Conservation (phyloP, 176 grass and related monocot species). For the Eleusine indica region DNA sequence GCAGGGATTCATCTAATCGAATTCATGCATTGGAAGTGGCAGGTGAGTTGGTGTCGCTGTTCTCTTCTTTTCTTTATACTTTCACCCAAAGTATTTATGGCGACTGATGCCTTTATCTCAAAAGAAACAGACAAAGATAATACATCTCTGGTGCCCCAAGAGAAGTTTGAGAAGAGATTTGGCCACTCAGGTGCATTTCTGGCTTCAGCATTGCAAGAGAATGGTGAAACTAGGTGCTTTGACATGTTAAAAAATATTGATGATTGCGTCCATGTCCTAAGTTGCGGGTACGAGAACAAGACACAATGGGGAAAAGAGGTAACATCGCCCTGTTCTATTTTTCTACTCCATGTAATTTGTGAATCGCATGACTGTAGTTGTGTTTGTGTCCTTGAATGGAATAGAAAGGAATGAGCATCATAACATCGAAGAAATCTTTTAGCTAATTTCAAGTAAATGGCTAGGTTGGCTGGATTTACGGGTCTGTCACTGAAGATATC, state of each 20-base stretch:
- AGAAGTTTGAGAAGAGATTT: constrained; percentile 43
- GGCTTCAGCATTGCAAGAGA: constrained; percentile 30
- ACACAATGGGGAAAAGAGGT: constrained; percentile 45
- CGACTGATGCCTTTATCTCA: background rate
- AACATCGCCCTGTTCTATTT: constrained; percentile 9
- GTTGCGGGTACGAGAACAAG: constrained; percentile 42
- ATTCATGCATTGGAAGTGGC: constrained; percentile 31
- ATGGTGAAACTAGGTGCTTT: constrained; percentile 15
- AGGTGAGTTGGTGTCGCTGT: constrained; percentile 5
- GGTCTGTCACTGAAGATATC: constrained; percentile 44
- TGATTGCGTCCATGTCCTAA: constrained; percentile 42
- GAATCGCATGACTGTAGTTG: background rate
- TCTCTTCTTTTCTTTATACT: background rate
- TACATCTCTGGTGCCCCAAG: constrained; percentile 8
- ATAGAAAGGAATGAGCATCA: background rate
- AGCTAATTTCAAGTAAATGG: constrained; percentile 17
- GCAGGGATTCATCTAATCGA: constrained; percentile 27
- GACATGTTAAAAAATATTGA: constrained; percentile 44
- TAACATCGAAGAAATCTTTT: background rate
- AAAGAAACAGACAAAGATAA: constrained; percentile 19
- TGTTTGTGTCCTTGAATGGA: background rate
- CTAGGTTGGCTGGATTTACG: constrained; percentile 46
- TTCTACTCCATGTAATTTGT: background rate
- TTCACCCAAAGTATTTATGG: background rate
- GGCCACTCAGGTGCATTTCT: constrained; percentile 34